These are phyloP conservation scores for Linum trigynum DNA, from an alignment of 345 rosid genomes.

Conservation along the genomic window DNA sequence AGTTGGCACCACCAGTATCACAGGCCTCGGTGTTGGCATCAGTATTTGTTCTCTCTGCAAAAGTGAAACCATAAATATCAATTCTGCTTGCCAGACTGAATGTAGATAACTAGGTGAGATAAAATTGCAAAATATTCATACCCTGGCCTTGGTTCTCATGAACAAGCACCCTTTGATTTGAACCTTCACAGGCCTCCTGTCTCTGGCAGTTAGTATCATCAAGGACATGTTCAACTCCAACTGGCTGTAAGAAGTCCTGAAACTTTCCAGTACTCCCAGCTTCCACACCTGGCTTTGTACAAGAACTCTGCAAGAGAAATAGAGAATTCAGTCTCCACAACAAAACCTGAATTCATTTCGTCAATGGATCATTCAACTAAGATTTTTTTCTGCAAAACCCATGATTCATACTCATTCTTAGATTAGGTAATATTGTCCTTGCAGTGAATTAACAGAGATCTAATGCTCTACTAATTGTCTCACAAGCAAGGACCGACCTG, in stretches of 20 bases:
- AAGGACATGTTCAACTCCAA: conserved; percentile 14
- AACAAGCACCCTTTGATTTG: conserved; percentile 16
- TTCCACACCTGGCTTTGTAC: conserved; percentile 63
- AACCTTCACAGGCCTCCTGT: conserved; percentile 12
- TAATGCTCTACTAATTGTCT: not conserved
- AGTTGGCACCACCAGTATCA: conserved; percentile 19
- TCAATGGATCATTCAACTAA: too few species aligned
- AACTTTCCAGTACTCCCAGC: conserved; percentile 42
- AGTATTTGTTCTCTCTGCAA: conserved; percentile 19
- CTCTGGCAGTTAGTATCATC: conserved; percentile 20
- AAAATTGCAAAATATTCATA: conserved; percentile 14
- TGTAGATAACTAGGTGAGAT: conserved; percentile 4
- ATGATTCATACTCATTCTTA: too few species aligned
- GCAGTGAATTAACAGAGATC: not conserved
- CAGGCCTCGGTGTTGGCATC: conserved; percentile 12
- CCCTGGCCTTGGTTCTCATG: conserved; percentile 33
- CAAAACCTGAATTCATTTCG: conserved; percentile 6
- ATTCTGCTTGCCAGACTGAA: not conserved
- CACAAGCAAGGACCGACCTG: conserved; percentile 43
- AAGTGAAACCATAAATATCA: conserved; percentile 5
- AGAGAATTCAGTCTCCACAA: conserved; percentile 17
- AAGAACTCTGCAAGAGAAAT: conserved; percentile 67
- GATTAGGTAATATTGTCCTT: too few species aligned
- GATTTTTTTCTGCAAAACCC: too few species aligned
- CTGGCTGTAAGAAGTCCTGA: conserved; percentile 20